Evolutionary conservation across 495 filamentous ascomycete species (phyloP), one percentile per base, ranked within the genome.

Genomic region (Penicillium canescens): DNA sequence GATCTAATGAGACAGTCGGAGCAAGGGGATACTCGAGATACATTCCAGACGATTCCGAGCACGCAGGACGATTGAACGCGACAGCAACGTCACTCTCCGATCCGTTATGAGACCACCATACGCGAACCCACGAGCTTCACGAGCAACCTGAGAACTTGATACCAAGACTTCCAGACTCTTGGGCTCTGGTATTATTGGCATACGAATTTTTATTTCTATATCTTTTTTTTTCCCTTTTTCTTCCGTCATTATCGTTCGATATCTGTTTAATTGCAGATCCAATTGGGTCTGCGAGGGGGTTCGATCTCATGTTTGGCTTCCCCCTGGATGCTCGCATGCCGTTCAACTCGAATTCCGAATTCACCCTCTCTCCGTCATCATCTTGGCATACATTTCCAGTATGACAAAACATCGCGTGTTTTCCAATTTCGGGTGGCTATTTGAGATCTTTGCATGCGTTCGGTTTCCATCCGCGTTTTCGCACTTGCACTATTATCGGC

Each of bases 91-190:
- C 21, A 36, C 20, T 37, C 13, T 55, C 60, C 49, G 55, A 63
- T 58, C 42, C 50, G 23, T 54, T 56, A 66, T 54, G 59, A 69
- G 47, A 55, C 58, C 52, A 69, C 60, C 61, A 64, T 67, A 70
- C 63, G 60, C 65, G 63, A 55, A 67, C 57, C 62, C 59, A 70
- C 62, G 63, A 70, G 61, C 55, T 60, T 70, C 67, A 76, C 56
- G 68, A 68, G 59, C 59, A 74, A 31, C 28, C 28, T 31, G 28
- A 54, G 69, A 68, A 60, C 51, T 68, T 67, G 57, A 39, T 54
- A 35, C 53, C 53, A 52, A 66, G 37, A 58, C 39, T 18, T 39
- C 44, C 46, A 54, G 52, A 35, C 34, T 40, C 23, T 28, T 26
- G 21, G 33, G 48, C 47, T 59, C 44, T 45, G 46, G 44, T 46